phyloP scores from a whole-genome alignment of 2,329 filamentous ascomycete genomes.

The Colletotrichum destructivum region DNA sequence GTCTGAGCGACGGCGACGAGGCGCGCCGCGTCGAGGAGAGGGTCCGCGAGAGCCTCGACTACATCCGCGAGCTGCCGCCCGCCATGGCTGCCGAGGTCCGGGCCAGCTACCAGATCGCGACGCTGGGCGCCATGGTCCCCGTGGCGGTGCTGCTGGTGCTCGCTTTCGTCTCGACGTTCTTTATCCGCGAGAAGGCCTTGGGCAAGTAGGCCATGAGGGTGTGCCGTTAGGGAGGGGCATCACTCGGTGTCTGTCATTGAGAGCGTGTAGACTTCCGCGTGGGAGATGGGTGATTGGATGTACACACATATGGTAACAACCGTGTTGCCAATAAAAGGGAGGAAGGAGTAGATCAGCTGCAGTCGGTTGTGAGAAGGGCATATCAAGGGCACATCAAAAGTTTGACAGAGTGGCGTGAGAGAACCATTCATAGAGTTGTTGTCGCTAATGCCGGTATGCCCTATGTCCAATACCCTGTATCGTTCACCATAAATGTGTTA shows the following conservation, averaged over 20 bases:
- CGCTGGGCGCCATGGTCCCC: conserved; percentile 58
- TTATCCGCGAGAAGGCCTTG: conserved; percentile 71
- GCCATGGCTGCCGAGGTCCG: conserved; percentile 72
- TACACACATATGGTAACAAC: too few relatives aligned
- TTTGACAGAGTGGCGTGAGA: too few relatives aligned
- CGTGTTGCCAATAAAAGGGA: too few relatives aligned
- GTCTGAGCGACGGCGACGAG: conserved; percentile 70
- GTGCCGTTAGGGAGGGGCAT: not conserved
- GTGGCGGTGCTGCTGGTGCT: conserved; percentile 53
- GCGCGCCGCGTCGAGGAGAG: conserved; percentile 77
- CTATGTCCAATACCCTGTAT: too few relatives aligned
- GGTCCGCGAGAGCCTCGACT: conserved; percentile 80
- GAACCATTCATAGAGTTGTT: too few relatives aligned
- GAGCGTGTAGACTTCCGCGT: not conserved
- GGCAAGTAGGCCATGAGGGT: conserved; percentile 49
- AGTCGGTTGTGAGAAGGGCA: too few relatives aligned
- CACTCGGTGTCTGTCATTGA: not conserved
- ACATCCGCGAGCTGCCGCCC: conserved; percentile 76
- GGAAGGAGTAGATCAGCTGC: too few relatives aligned
- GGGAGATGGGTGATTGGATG: too few relatives aligned
- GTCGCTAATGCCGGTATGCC: too few relatives aligned
- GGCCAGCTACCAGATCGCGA: conserved; percentile 73
- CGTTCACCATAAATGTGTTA: too few relatives aligned
- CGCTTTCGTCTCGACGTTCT: conserved; percentile 60
- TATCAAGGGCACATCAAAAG: too few relatives aligned